Base-by-base conservation (phyloP, 2,329 filamentous ascomycete species). In the Colletotrichum viniferum region DNA sequence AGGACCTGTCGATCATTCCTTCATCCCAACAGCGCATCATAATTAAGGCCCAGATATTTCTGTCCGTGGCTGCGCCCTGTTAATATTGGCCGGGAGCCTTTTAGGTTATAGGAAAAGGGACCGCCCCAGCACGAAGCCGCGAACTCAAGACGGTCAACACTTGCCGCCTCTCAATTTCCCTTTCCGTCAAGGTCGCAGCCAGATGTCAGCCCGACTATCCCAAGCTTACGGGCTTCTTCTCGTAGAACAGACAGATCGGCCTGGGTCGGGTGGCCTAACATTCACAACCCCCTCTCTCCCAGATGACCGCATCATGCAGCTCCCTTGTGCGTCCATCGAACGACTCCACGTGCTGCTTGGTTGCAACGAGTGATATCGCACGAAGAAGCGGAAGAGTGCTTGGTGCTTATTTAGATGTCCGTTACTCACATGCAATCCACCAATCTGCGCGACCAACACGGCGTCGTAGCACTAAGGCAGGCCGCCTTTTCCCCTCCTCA, bases 261-360 rank as follows among this genome's bases (percentile, higher is more conserved):
- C 58, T 38, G 21, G 43, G 69, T 76, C 73, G 18, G 36, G 73
- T 73, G 69, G 73, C 69, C 56, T 58, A 12, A 63, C 38, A 62
- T 68, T 48, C 56, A 58, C 16, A 32, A 14, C 61, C 30, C 63
- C 56, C 69, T 56, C 69, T 48, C 69, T 18, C 52, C 34, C 69
- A 75, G 58, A 75, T 75, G 73, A 75, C 73, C 63, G 69, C 73
- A 75, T 75, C 73, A 75, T 75, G 73, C 69, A 75, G 69, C 32
- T 21, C 21, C 21, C 48, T 56, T 52, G 63, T 73, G 64, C 28
- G 62, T 43, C 62, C 73, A 48, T 64, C 58, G 43, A 73, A 73
- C 21, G 26, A 73, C 69, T 73, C 63, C 73, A 73, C 63, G 73
- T 68, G 69, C 63, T 60, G 32, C 38, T 24, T 36, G 32, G 66